Evolutionary conservation across 345 rosid genomes (phyloP), one percentile per base, ranked within the genome.

Genomic region (Eutrema japonicum): DNA sequence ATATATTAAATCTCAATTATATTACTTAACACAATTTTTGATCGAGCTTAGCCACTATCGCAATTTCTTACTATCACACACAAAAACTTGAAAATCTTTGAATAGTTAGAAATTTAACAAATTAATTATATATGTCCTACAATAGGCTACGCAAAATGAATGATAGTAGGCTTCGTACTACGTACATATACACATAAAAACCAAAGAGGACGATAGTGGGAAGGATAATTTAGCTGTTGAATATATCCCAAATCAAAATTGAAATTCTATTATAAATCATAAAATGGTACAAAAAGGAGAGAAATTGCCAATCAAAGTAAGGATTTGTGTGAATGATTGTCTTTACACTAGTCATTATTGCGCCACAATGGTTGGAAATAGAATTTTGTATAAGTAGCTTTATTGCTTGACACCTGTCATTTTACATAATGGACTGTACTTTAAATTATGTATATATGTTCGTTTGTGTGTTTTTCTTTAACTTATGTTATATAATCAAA

Each of bases 391-490:
- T 77, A 6, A 64, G 33, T 51, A 10, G 50, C 87, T 85, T 85
- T 79, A 77, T 78, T 75, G 82, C 50, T 73, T 18, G 90, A 83
- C 88, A 87, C 82, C 82, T 89, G 87, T 82, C 69, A 2, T 46
- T 45, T 68, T 18, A 59, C 74, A 46, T 54, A 29, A 54, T 70
- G 64, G 71, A 66, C 75, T 66, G 8, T 40, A 66, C 52, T 43
- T 42, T 66, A 29, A 57, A 2, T 10, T 66, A 54, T 30, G 73
- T 30, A 18, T 30, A 62, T 70, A 37, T 75, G 69, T 55, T 50
- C 72, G 63, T 66, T 68, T 75, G 70, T 45, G 37, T 66, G 37
- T 73, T 66, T 29, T 42, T 27, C n/a, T 53, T 35, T 13, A 54
- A 56, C 36, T 42, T n/a, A 50, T 42, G 33, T 6, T 35, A 55